Conservation (phyloP, 306 rosid species). For the Canavalia ensiformis region DNA sequence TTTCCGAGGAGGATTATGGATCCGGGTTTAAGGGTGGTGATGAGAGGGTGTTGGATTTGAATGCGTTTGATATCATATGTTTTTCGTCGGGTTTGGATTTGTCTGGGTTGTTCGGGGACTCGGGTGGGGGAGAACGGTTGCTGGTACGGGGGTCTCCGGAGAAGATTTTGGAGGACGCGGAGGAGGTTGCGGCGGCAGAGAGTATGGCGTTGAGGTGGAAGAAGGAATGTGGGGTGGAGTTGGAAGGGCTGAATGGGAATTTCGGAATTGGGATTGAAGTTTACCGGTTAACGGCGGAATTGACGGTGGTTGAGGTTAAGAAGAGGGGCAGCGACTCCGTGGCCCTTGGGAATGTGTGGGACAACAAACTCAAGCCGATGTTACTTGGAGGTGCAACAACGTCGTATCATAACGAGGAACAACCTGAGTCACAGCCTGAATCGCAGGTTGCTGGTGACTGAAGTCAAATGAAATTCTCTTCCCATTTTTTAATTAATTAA, state of each 20-base stretch:
- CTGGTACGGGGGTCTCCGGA: slow-evolving; percentile 40
- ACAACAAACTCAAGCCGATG: slow-evolving; percentile 50
- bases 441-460: slow-evolving; percentile 22
- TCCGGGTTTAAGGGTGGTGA: neutral
- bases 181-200: slow-evolving; percentile 47
- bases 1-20: slow-evolving; percentile 42
- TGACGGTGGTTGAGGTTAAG: slow-evolving; percentile 49
- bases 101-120: slow-evolving; percentile 47
- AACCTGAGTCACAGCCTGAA: neutral
- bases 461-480: neutral
- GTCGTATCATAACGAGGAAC: neutral
- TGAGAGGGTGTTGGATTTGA: slow-evolving; percentile 42
- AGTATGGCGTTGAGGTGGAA: slow-evolving; percentile 50
- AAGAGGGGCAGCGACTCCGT: slow-evolving; percentile 31
- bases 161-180: slow-evolving; percentile 43
- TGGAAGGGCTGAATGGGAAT: slow-evolving; percentile 50
- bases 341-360: slow-evolving; percentile 40
- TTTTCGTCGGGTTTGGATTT: slow-evolving; percentile 57
- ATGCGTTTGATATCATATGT: slow-evolving; percentile 56
- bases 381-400: slow-evolving; percentile 45
- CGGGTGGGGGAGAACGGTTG: slow-evolving; percentile 38
- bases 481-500: neutral
- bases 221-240: slow-evolving; percentile 56
- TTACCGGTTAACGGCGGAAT: slow-evolving; percentile 48
- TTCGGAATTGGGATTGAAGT: slow-evolving; percentile 49